phyloP scores from a whole-genome alignment of 257 asterid genomes.

The Petunia secreta region DNA sequence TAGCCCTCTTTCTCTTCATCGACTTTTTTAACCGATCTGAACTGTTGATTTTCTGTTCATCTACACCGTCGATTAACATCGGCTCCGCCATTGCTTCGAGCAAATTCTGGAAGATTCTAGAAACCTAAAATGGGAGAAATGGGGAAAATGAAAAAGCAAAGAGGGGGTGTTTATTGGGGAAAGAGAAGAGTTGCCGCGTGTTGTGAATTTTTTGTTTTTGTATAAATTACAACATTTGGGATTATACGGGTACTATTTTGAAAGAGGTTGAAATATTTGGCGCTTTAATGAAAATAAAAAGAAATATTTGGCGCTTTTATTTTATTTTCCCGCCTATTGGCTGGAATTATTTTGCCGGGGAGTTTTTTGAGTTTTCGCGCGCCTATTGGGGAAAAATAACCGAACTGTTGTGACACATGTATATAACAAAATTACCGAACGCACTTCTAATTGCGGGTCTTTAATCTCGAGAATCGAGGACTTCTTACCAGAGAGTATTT shows the following conservation, averaged over 20 bases:
- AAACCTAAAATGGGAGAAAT: not conserved
- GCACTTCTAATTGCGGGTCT: too few species aligned
- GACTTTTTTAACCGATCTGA: conserved; percentile 29
- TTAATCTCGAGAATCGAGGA: too few species aligned
- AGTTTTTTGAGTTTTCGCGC: not conserved
- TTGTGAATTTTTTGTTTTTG: too few species aligned
- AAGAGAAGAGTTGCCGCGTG: too few species aligned
- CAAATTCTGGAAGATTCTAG: not conserved
- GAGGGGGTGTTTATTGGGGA: too few species aligned
- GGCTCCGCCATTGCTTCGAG: conserved; percentile 39
- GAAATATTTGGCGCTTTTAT: not conserved
- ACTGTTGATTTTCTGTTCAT: conserved; percentile 1
- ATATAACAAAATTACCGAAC: too few species aligned
- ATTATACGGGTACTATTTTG: too few species aligned
- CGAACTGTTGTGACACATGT: not conserved
- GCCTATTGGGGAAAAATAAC: not conserved
- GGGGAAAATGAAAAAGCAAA: not conserved
- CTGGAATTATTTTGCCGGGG: not conserved
- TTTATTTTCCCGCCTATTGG: conserved; percentile 21
- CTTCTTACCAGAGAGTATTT: too few species aligned
- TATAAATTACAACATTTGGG: too few species aligned
- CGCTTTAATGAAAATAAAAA: too few species aligned
- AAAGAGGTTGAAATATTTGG: too few species aligned
- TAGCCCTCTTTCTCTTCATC: conserved; percentile 47
- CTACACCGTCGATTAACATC: conserved; percentile 30